Base-by-base conservation (phyloP, 23 red algal species). In the Gracilariopsis chorda region DNA sequence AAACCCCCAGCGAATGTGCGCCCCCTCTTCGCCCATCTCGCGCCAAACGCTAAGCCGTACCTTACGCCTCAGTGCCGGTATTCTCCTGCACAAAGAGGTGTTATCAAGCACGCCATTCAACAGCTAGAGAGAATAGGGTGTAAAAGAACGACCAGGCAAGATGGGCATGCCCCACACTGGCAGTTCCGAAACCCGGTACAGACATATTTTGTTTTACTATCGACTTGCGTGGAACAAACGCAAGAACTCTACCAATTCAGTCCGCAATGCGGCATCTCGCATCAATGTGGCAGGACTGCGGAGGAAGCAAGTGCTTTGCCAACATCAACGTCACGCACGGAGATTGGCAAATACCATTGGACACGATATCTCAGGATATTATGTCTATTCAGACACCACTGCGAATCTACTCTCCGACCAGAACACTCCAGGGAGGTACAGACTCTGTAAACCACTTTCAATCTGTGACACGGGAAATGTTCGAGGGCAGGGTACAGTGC, bases 401-500 rank as follows among this genome's bases (percentile, higher is more conserved):
- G 0, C 44, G 23, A 14, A 17, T 81, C 27, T 57, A 57, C 51
- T 34, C 16, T 47, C 47, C 46, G 11, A 17, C 8, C 16, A 10
- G 77, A 10, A 0, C 57, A 0, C 77, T 62, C 7, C 77, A 81
- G 1, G 51, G 77, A 12, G 0, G 77, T 0, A 60, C 27, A 28
- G 77, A 81, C 46, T 81, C 77, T 52, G 51, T 9, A 60, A 81
- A 81, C 45, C 77, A 81, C 51, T 81, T 81, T 62, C 77, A 61
- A 58, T 51, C 77, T 7, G 77, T 81, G 7, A 12, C 42, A 17
- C 45, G 10, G 8, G 16, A 52, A 0, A 32, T 21, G 42, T 17
- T 81, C 77, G 13, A 76, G 28, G 69, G 77, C 14, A n/a, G 0
- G 11, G 77, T 81, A 23, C 21, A 81, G 37, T 28, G 42, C 10